These are phyloP conservation scores for Phragmites australis DNA, from an alignment of 176 grass and related monocot species.

Conservation along the genomic window DNA sequence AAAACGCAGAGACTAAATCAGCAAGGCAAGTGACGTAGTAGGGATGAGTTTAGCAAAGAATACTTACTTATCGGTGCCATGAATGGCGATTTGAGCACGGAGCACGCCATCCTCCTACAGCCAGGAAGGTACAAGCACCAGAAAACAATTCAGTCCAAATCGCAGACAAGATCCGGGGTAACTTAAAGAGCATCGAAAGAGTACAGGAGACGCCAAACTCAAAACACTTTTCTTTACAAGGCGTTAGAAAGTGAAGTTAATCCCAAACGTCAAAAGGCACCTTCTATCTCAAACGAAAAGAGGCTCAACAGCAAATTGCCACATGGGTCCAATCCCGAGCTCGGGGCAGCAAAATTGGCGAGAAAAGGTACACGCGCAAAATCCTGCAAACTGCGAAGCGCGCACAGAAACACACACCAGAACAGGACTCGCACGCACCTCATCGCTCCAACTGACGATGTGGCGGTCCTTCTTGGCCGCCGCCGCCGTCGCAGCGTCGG, in stretches of 20 bases:
- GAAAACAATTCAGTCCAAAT: conserved; percentile 10
- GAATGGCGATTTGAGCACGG: conserved; percentile 72
- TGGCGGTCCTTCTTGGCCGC: conserved; percentile 81
- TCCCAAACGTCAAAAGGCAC: not conserved
- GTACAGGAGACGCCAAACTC: not conserved
- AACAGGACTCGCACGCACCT: conserved; percentile 39
- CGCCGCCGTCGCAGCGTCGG: not conserved
- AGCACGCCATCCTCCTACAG: conserved; percentile 87
- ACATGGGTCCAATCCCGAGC: conserved; percentile 5
- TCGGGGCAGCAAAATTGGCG: conserved; percentile 23
- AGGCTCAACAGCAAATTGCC: not conserved
- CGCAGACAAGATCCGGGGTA: not conserved
- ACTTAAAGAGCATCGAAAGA: not conserved
- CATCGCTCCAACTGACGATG: conserved; percentile 75
- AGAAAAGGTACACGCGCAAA: not conserved
- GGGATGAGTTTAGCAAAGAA: not conserved
- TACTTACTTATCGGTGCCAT: conserved; percentile 82
- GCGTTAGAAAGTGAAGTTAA: not conserved
- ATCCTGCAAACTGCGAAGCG: not conserved
- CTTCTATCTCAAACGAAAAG: not conserved
- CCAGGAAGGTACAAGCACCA: conserved; percentile 36
- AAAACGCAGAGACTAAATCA: not conserved
- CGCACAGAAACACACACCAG: not conserved
- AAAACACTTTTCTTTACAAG: not conserved
- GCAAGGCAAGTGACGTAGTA: not conserved